phyloP scores from a whole-genome alignment of 2,329 filamentous ascomycete species.

The Sporothrix brasiliensis region DNA sequence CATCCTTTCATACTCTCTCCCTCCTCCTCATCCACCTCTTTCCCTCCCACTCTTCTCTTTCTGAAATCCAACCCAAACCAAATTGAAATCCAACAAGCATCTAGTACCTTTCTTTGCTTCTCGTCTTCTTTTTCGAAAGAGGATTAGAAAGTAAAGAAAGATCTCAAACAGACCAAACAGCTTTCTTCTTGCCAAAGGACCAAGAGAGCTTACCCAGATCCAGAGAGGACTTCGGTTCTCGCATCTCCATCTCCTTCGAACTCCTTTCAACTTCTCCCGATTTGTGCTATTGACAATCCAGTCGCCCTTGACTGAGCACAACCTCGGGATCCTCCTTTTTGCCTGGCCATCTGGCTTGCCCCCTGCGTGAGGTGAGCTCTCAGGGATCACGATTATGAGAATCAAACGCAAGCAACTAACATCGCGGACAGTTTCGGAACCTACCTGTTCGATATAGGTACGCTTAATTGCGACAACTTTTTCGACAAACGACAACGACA shows the following conservation, averaged over 20 bases:
- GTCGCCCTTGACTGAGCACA: conserved; percentile 55
- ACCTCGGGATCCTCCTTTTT: conserved; percentile 44
- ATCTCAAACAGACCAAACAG: conserved; percentile 9
- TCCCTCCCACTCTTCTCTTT: conserved; percentile 2
- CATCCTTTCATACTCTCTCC: conserved; percentile 7
- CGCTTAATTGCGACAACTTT: conserved; percentile 54
- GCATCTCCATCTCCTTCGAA: conserved; percentile 34
- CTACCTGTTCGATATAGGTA: conserved; percentile 47
- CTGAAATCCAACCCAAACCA: neutral
- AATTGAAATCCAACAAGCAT: conserved; percentile 6
- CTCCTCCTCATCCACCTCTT: conserved; percentile 1
- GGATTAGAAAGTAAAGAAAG: conserved; percentile 18
- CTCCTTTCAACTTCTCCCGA: conserved; percentile 14
- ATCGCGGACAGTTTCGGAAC: conserved; percentile 41
- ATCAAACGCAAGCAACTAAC: conserved; percentile 22
- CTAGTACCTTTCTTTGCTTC: conserved; percentile 21
- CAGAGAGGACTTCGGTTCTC: conserved; percentile 16
- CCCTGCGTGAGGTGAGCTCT: conserved; percentile 75
- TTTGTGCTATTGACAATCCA: conserved; percentile 38
- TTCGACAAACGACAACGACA: conserved; percentile 40
- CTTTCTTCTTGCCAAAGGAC: conserved; percentile 20
- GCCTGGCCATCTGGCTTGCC: conserved; percentile 82
- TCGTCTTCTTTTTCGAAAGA: conserved; percentile 18
- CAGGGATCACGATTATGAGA: neutral
- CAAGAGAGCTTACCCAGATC: conserved; percentile 12